Percentiles rank a stretch among this genome's conserved stretches.
Conservation (phyloP, 2,329 filamentous ascomycete species). For the Myriosclerotinia curreyana region DNA sequence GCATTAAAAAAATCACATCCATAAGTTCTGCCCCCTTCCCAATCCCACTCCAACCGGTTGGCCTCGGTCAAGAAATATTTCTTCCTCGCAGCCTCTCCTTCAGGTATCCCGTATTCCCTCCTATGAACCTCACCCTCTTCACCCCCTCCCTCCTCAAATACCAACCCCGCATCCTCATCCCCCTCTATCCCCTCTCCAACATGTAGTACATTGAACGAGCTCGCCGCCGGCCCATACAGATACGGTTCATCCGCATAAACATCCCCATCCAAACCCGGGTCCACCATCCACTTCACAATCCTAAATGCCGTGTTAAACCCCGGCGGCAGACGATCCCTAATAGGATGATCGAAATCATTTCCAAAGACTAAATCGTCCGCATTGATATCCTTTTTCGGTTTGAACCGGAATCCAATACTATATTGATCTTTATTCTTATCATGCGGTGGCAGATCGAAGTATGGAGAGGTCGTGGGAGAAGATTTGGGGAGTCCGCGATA, state of each 20-base stretch:
- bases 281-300: conserved; percentile 85
- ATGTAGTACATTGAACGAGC: conserved; percentile 73
- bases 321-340: conserved; percentile 79
- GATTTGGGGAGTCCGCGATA: conserved; percentile 66
- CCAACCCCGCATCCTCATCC: conserved; percentile 27
- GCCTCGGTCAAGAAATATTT: conserved; percentile 58
- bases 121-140: conserved; percentile 45
- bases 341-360: conserved; percentile 91
- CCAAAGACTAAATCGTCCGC: conserved; percentile 74
- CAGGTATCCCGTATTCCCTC: conserved; percentile 36
- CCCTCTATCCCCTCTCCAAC: conserved; percentile 49
- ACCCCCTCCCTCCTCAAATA: conserved; percentile 42
- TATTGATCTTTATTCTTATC: conserved; percentile 70
- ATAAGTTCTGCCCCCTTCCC: conserved; percentile 61
- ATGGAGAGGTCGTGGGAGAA: conserved; percentile 68
- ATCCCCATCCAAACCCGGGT: conserved; percentile 87
- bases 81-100: conserved; percentile 49
- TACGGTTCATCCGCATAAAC: conserved; percentile 83
- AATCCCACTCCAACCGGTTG: conserved; percentile 55
- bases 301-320: conserved; percentile 82
- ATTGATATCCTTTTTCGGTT: conserved; percentile 52
- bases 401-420: conserved; percentile 76
- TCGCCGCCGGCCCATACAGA: conserved; percentile 78
- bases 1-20: conserved; percentile 81
- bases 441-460: conserved; percentile 73